phyloP scores from a whole-genome alignment of 306 rosid genomes.

The Parietaria judaica region DNA sequence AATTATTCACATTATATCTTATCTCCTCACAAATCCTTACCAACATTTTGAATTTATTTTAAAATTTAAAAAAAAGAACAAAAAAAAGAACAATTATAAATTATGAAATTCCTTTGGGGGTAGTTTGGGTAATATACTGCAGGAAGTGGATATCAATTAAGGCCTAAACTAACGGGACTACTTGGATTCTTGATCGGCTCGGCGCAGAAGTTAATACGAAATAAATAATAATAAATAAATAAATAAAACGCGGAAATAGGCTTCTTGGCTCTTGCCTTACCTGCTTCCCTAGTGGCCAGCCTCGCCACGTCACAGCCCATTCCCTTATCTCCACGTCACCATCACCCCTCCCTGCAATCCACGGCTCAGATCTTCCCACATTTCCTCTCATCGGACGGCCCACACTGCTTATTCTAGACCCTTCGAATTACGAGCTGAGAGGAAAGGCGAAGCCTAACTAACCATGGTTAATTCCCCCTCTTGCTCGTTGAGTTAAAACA shows the following conservation, averaged over 20 bases:
- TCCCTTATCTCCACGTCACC: slow-evolving; percentile 58
- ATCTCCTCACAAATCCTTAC: too few relatives aligned
- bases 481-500: slow-evolving; percentile 41
- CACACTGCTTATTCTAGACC: slow-evolving; percentile 40
- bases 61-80: too few relatives aligned
- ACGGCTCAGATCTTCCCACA: slow-evolving; percentile 22
- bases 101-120: background rate
- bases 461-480: slow-evolving; percentile 29
- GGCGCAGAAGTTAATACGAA: slow-evolving; percentile 13
- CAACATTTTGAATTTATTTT: too few relatives aligned
- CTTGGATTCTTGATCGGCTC: slow-evolving; percentile 18
- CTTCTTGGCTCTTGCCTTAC: background rate
- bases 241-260: background rate
- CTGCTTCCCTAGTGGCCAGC: slow-evolving; percentile 9
- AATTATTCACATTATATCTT: too few relatives aligned
- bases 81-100: too few relatives aligned
- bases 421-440: slow-evolving; percentile 29
- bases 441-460: slow-evolving; percentile 26
- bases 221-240: background rate
- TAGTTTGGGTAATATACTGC: background rate
- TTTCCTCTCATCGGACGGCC: slow-evolving; percentile 27
- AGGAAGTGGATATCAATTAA: background rate
- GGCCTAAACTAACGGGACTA: background rate
- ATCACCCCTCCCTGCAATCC: background rate
- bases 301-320: slow-evolving; percentile 32